Evolutionary conservation across 345 rosid species (phyloP).

Genomic region (Firmiana major): DNA sequence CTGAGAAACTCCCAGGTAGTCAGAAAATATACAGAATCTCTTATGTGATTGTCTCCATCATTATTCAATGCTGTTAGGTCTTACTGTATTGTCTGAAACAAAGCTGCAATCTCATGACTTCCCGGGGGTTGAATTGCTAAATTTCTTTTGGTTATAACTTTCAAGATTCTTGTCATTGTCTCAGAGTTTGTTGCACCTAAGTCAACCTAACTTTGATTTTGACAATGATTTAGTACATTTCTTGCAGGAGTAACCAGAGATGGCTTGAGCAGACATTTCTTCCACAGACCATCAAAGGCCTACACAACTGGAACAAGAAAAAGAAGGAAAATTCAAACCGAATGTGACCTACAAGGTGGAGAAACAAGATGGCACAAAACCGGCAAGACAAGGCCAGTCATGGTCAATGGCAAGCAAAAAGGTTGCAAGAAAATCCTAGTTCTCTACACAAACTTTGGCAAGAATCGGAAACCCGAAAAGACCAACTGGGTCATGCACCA

Average conservation of each 20-base stretch:
- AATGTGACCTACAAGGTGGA: conserved; percentile 92
- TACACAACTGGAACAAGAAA: conserved; percentile 98
- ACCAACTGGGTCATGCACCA: conserved; percentile 99
- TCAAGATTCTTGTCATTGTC: not conserved
- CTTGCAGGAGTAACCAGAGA: conserved; percentile 91
- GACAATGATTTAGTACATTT: conserved; percentile 9
- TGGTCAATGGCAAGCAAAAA: conserved; percentile 88
- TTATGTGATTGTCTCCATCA: conserved; percentile 4
- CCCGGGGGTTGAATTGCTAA: not conserved
- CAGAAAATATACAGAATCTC: not conserved
- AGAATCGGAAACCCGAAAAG: conserved; percentile 94
- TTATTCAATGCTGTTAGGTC: not conserved
- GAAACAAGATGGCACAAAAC: conserved; percentile 99
- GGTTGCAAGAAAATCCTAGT: conserved; percentile 96
- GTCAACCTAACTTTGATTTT: conserved; percentile 64
- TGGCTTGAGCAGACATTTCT: conserved; percentile 96
- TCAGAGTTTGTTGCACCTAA: conserved; percentile 48
- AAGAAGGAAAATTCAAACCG: conserved; percentile 91
- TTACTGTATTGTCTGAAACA: not conserved
- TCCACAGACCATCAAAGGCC: conserved; percentile 97
- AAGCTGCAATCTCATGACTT: conserved; percentile 12
- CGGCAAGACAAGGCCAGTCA: conserved; percentile 95
- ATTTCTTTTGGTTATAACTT: conserved; percentile 31
- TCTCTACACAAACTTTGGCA: conserved; percentile 92
- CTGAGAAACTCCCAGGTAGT: conserved; percentile 96